Evolutionary conservation across 164 flowering plant species (phyloP).

Genomic region (Magnolia officinalis): DNA sequence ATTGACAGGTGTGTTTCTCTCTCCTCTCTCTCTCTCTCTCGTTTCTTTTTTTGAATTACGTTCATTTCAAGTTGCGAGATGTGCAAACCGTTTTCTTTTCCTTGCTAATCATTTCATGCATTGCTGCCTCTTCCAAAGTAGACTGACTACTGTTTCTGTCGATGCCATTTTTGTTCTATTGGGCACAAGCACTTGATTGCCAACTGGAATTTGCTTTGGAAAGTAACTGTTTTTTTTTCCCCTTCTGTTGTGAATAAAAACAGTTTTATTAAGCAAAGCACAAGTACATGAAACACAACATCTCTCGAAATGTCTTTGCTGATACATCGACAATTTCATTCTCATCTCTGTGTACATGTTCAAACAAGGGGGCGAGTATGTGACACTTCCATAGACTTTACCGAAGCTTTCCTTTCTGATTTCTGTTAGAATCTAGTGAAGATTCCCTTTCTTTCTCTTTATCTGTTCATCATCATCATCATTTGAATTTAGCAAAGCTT

Average conservation of each 20-base stretch:
- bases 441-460: not conserved
- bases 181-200: not conserved
- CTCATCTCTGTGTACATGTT: not conserved
- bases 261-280: no score
- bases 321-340: not conserved
- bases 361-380: not conserved
- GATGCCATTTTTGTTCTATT: not conserved
- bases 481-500: not conserved
- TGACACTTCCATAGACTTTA: not conserved
- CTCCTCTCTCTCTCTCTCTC: no score
- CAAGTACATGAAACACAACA: no score
- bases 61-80: not conserved
- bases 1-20: constrained; percentile 28
- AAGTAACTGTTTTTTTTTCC: not conserved
- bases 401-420: no score
- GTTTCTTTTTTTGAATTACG: not conserved
- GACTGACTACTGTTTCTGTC: not conserved
- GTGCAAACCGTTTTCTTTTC: not conserved
- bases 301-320: not conserved
- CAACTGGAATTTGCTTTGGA: not conserved
- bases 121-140: not conserved
- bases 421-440: no score
- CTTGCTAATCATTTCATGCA: not conserved
- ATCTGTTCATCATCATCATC: not conserved
- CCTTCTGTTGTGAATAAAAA: not conserved